Evolutionary conservation across 768 basidiomycete species (phyloP).

Genomic region (Amanita phalloides): DNA sequence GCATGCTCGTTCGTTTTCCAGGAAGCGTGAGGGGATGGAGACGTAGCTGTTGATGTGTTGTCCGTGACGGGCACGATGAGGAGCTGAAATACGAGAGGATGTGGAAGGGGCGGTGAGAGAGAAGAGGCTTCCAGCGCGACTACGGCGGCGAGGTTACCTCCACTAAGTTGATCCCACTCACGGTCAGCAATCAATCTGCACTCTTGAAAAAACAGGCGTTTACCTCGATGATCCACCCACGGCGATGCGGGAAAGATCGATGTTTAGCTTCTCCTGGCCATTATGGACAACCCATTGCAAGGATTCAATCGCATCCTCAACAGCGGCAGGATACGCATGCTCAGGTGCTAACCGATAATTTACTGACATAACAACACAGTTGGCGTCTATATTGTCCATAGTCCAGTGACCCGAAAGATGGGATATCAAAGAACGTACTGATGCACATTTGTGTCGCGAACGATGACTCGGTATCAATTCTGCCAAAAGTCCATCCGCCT

Average conservation of each 20-base stretch:
- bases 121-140: constrained; percentile 52
- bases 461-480: constrained; percentile 45
- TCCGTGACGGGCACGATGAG: constrained; percentile 66
- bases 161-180: constrained; percentile 24
- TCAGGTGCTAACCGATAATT: constrained; percentile 70
- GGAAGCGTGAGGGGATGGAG: constrained; percentile 13
- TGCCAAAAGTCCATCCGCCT: constrained; percentile 76
- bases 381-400: constrained; percentile 30
- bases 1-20: constrained; percentile 51
- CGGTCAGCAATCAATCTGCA: background rate
- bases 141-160: constrained; percentile 61
- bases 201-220: background rate
- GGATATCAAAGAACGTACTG: constrained; percentile 22
- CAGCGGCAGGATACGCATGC: constrained; percentile 57
- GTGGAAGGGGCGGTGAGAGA: constrained; percentile 33
- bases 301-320: constrained; percentile 60
- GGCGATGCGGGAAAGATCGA: constrained; percentile 45
- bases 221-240: constrained; percentile 71
- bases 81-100: constrained; percentile 41
- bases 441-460: constrained; percentile 54
- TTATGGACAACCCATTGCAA: constrained; percentile 48
- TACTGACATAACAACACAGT: constrained; percentile 53
- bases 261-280: constrained; percentile 32
- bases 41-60: constrained; percentile 41
- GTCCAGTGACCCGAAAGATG: background rate